Base-by-base conservation (phyloP, 2,329 filamentous ascomycete species). In the Colletotrichum simmondsii region DNA sequence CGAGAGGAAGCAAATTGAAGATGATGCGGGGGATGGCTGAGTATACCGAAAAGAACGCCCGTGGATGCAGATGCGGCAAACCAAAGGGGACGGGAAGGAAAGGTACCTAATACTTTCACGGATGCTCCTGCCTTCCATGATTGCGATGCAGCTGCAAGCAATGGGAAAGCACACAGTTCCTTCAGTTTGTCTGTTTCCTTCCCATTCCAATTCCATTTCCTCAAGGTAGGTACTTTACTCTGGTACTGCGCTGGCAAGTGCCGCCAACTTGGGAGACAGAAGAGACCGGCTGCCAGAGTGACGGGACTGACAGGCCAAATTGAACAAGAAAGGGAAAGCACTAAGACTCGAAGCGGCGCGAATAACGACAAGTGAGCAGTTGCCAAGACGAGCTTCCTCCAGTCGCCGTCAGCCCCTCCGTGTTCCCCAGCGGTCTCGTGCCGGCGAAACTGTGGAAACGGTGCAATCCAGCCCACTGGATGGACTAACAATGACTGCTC, bases 391-490 rank as follows among this genome's bases (percentile, higher is more conserved):
- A 32, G 32, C 19, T 11, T 61, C 28, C 30, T 35, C 58, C 14
- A 59, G 58, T 72, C 69, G 59, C 53, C 59, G 35, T 35, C 42
- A 57, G 35, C 68, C 63, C 57, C 49, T 37, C 63, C 4, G 30
- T 30, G 42, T 52, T 16, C 42, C 24, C 32, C 59, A 37, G 53
- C 24, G 58, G 69, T 72, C 69, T 63, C 58, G 69, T 72, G 69
- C 57, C 14, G 24, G 19, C 8, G 65, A 22, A 35, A 37, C 54
- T 49, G 59, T 63, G 49, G 70, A 61, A 53, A 60, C 53, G 67
- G 66, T 37, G 54, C 54, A 68, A 59, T 64, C 30, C 46, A 54
- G 65, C 54, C 46, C 22, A 53, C 58, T 49, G 24, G 22, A 16
- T 11, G 14, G 22, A 37, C 30, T 4, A 37, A 65, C n/a, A 32